A percentile compares a stretch with the other conserved stretches of the same genome.
Conservation (phyloP, 2,329 filamentous ascomycete genomes). For the Zarea fungicola region DNA sequence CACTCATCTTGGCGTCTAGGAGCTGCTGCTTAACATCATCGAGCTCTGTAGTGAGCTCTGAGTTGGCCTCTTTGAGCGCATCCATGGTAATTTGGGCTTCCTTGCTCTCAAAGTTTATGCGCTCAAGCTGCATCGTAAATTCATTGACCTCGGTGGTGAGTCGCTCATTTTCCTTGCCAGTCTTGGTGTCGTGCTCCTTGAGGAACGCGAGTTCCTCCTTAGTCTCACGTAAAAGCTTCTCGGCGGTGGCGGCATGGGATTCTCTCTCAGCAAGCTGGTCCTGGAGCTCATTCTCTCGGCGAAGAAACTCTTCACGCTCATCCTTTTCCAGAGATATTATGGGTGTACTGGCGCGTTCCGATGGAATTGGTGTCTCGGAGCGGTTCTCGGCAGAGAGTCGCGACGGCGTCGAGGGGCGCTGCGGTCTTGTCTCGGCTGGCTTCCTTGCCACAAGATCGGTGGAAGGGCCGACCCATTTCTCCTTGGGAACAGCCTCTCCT, state of each 20-base stretch:
- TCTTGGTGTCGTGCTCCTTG: conserved; percentile 78
- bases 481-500: conserved; percentile 83
- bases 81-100: conserved; percentile 98
- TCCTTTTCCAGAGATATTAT: conserved; percentile 89
- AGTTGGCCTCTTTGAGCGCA: conserved; percentile 89
- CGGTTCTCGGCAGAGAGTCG: conserved; percentile 52
- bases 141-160: conserved; percentile 84
- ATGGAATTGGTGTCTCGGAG: conserved; percentile 58
- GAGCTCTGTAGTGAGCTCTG: conserved; percentile 83
- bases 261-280: conserved; percentile 95
- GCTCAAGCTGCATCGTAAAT: conserved; percentile 93
- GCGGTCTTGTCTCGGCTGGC: conserved; percentile 32
- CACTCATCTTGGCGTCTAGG: conserved; percentile 91
- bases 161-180: conserved; percentile 85
- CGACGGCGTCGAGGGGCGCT: conserved; percentile 49
- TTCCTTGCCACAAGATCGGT: conserved; percentile 37
- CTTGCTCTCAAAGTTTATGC: conserved; percentile 86
- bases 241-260: conserved; percentile 68
- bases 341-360: conserved; percentile 82
- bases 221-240: conserved; percentile 74
- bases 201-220: conserved; percentile 81
- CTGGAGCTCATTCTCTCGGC: conserved; percentile 93
- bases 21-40: conserved; percentile 96
- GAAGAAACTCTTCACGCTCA: conserved; percentile 91
- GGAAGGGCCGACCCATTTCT: conserved; percentile 71